Evolutionary conservation across 2,329 filamentous ascomycete species (phyloP).

Genomic region (Camptophora hylomeconis): DNA sequence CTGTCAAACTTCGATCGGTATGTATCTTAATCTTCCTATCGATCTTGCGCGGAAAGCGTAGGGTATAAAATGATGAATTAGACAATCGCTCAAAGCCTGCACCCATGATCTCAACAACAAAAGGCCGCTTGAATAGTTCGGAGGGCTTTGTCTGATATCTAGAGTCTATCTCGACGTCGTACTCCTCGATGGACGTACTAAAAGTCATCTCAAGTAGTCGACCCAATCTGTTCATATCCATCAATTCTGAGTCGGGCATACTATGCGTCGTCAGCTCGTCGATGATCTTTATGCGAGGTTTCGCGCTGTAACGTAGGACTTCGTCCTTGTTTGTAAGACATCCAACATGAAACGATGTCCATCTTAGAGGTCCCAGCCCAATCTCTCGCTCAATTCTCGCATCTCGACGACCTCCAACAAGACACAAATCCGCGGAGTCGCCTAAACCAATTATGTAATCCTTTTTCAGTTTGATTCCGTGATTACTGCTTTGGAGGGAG

Average conservation of each 20-base stretch:
- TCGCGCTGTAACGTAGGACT: conserved; percentile 35
- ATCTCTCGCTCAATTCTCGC: conserved; percentile 46
- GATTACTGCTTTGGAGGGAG: conserved; percentile 29
- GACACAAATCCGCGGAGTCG: conserved; percentile 70
- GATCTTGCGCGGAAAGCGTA: conserved; percentile 54
- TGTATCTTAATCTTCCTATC: conserved; percentile 57
- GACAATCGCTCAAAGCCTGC: conserved; percentile 64
- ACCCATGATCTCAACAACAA: conserved; percentile 69
- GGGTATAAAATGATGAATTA: conserved; percentile 57
- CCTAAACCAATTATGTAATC: conserved; percentile 68
- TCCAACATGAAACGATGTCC: conserved; percentile 71
- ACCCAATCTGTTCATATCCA: conserved; percentile 36
- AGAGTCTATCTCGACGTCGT: conserved; percentile 36
- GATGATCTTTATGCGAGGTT: conserved; percentile 53
- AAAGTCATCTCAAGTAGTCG: conserved; percentile 31
- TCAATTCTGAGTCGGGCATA: conserved; percentile 40
- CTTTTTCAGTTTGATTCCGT: conserved; percentile 74
- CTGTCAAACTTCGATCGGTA: conserved; percentile 55
- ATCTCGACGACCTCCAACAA: conserved; percentile 64
- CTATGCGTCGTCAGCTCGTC: conserved; percentile 42
- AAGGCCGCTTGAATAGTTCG: conserved; percentile 49
- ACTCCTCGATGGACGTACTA: conserved; percentile 20
- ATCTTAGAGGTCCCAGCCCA: conserved; percentile 44
- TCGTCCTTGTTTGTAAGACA: conserved; percentile 58
- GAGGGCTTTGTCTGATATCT: conserved; percentile 21